These are phyloP conservation scores for Magnolia sinica DNA, from an alignment of 164 flowering plant genomes.

Conservation along the genomic window DNA sequence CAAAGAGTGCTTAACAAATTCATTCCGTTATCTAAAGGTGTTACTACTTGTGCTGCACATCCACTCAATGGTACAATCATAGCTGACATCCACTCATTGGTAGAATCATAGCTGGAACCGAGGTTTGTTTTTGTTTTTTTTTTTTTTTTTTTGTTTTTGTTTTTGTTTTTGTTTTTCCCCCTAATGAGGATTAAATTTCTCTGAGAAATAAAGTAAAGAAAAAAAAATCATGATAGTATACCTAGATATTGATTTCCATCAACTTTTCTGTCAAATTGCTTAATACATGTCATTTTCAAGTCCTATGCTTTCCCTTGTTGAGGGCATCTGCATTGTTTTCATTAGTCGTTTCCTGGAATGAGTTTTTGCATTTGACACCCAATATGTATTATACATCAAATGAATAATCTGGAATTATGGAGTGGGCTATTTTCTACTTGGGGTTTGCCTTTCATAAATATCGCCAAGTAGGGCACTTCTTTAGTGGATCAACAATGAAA, in stretches of 20 bases:
- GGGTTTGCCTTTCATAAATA: too few relatives aligned
- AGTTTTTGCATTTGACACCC: background rate
- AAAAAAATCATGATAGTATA: background rate
- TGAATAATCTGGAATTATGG: too few relatives aligned
- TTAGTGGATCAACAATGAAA: too few relatives aligned
- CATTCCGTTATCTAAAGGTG: slow-evolving; percentile 54
- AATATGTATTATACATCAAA: too few relatives aligned
- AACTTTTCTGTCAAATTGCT: background rate
- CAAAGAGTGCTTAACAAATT: slow-evolving; percentile 39
- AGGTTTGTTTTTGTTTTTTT: too few relatives aligned
- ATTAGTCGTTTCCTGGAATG: background rate
- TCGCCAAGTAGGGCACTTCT: too few relatives aligned
- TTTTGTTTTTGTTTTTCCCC: too few relatives aligned
- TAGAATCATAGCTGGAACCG: too few relatives aligned
- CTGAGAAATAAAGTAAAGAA: background rate
- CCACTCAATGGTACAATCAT: too few relatives aligned
- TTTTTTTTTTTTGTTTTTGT: too few relatives aligned
- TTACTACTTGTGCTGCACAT: slow-evolving; percentile 66
- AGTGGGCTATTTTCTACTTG: too few relatives aligned
- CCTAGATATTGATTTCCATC: background rate
- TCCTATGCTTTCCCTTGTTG: background rate
- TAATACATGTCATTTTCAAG: background rate
- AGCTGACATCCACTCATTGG: too few relatives aligned
- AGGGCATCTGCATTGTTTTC: background rate
- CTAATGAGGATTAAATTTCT: background rate